Conservation (phyloP, 164 flowering plant genomes). For the Houttuynia cordata region DNA sequence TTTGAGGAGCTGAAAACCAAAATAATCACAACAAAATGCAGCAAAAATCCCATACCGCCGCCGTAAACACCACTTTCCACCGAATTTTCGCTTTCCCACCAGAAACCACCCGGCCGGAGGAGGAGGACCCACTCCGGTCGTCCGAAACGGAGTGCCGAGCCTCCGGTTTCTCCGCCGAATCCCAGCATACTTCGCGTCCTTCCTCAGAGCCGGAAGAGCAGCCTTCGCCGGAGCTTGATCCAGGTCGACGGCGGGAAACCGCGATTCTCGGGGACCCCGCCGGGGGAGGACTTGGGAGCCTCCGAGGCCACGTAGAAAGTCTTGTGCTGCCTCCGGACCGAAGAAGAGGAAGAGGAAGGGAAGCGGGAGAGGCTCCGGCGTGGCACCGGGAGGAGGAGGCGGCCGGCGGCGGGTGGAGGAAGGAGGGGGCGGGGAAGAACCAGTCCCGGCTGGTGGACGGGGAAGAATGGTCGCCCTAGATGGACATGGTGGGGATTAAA, state of each 20-base stretch:
- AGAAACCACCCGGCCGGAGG: neutral
- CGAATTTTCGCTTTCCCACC: slow-evolving; percentile 14
- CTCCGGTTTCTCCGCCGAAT: slow-evolving; percentile 7
- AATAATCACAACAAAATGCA: neutral
- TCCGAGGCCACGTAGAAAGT: neutral
- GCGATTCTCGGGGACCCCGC: slow-evolving; percentile 9
- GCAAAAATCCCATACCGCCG: slow-evolving; percentile 16
- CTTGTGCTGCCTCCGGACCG: neutral
- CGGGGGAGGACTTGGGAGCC: slow-evolving; percentile 4
- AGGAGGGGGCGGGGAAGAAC: slow-evolving; percentile 56
- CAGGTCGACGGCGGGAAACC: slow-evolving; percentile 2
- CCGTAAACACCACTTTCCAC: slow-evolving; percentile 27
- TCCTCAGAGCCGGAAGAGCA: slow-evolving; percentile 4
- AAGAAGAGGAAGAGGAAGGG: slow-evolving; percentile 1
- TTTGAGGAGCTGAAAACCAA: neutral
- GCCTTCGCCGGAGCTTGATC: neutral
- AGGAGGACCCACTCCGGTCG: neutral
- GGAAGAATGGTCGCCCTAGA: slow-evolving; percentile 19
- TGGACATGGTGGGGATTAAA: slow-evolving; percentile 22
- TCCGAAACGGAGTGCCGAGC: neutral
- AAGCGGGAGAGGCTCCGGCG: slow-evolving; percentile 26
- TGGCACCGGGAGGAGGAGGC: neutral
- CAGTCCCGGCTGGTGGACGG: slow-evolving; percentile 49
- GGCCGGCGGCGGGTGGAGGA: slow-evolving; percentile 18
- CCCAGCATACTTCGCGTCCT: slow-evolving; percentile 20